These are phyloP conservation scores for Straminergon stramineum DNA, from an alignment of 225 moss, liverwort and hornwort species.

Conservation along the genomic window DNA sequence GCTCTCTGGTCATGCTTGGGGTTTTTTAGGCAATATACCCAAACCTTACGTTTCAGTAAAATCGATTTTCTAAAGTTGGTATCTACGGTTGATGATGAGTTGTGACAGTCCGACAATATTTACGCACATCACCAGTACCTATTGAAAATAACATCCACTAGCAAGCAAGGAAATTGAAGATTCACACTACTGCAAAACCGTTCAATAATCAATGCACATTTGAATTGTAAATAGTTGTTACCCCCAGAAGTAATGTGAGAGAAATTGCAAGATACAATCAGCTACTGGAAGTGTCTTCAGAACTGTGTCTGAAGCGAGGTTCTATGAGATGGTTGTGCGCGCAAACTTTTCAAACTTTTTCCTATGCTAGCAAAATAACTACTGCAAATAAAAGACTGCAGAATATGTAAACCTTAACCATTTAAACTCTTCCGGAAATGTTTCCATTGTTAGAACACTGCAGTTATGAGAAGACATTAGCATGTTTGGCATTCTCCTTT, in stretches of 20 bases:
- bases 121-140: too few relatives aligned
- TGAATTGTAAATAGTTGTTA: background rate
- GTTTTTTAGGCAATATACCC: too few relatives aligned
- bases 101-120: too few relatives aligned
- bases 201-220: too few relatives aligned
- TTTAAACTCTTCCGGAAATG: background rate
- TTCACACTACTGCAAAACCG: too few relatives aligned
- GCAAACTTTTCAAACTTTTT: background rate
- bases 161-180: background rate
- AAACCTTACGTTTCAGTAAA: background rate
- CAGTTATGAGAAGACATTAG: background rate
- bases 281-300: background rate
- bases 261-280: background rate
- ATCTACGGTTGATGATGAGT: too few relatives aligned
- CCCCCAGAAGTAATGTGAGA: background rate
- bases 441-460: background rate
- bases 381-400: background rate
- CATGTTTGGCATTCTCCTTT: background rate
- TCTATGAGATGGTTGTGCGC: too few relatives aligned
- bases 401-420: background rate
- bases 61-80: background rate
- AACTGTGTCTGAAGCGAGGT: too few relatives aligned
- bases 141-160: background rate
- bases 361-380: background rate
- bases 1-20: background rate